Evolutionary conservation across 2,329 filamentous ascomycete species (phyloP), one percentile per base, ranked within the genome.

Genomic region (Cyanodermella asteris): DNA sequence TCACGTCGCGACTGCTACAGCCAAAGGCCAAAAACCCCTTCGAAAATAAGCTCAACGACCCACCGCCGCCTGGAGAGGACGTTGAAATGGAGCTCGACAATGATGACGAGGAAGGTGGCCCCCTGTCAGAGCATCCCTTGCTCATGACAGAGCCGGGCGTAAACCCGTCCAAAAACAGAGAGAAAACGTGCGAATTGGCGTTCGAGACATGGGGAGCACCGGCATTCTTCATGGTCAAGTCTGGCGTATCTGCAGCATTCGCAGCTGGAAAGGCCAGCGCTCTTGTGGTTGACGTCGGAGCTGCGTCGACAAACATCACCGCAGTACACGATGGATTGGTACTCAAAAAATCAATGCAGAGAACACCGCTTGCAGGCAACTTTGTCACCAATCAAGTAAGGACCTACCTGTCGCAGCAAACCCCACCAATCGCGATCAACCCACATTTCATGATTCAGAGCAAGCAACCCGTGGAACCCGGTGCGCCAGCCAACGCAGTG

Each of bases 151-250:
- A 97, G 51, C 76, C 82, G 9, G 75, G 78, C 7, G 94, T 84
- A 82, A 94, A 91, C 50, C 63, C 70, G 14, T 51, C 65, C 21
- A 93, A 93, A 55, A 68, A 75, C 31, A 64, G 90, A 31, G 87
- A 97, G 54, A 91, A 87, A 63, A 72, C 74, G 20, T 84, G 93
- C 40, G 87, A 97, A 54, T 70, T 94, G 34, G 81, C 80, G 31
- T 93, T 97, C 72, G 87, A 97, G 59, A 77, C 70, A 43, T 97
- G 87, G 81, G 82, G 80, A 15, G 75, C 74, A 28, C 87, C 87
- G 11, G 87, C 87, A 5, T 94, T 93, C 50, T 97, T 84, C 63
- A 59, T 94, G 32, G 78, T 78, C 34, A 71, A 78, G 42, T 90
- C 72, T 26, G 81, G 84, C 14, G 82, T 93, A 21, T 64, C 93